Evolutionary conservation across 306 rosid genomes (phyloP), one percentile per base, ranked within the genome.

Genomic region (Vigna hirtella): DNA sequence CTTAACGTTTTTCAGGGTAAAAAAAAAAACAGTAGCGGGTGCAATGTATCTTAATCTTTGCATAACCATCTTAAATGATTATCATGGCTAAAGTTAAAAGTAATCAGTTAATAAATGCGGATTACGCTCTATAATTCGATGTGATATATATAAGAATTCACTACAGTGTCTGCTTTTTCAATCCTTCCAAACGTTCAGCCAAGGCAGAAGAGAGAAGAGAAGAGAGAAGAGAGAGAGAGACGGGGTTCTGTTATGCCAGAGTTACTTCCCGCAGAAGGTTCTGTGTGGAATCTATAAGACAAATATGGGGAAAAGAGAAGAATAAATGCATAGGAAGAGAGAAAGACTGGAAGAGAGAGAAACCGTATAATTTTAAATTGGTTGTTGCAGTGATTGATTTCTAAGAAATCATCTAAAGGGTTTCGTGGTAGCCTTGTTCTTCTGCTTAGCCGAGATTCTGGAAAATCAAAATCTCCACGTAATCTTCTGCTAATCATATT

Each of bases 201-300:
- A 36, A 38, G 77, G 81, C 73, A 77, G 82, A 73, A 83, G 76
- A 77, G 82, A 69, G 70, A 36, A 64, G 9, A 20, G 22, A 20
- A 38, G 77, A 83, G 76, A 77, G 82, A 73, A 83, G 76, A 77
- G 82, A 73, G 70, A 36, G 1, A 22, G 56, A 55, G 74, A 70
- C 78, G 40, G 76, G 58, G 84, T 49, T 79, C 69, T 76, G 47
- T 82, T 87, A 68, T 76, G 66, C 63, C 74, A 86, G 75, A 83
- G 86, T 84, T 79, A n/a, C 97, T 87, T 91, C 86, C 74, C 14
- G 61, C 87, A 56, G 87, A 91, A 89, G 92, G 53, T 84, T 82
- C 87, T 85, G 72, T 80, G 71, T 66, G 75, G 51, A 72, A 47
- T 76, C 76, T 85, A 63, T 5, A 55, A 42, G 28, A 48, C n/a